These are phyloP conservation scores for Abrus pulchellus DNA, from an alignment of 306 rosid genomes.

Conservation along the genomic window DNA sequence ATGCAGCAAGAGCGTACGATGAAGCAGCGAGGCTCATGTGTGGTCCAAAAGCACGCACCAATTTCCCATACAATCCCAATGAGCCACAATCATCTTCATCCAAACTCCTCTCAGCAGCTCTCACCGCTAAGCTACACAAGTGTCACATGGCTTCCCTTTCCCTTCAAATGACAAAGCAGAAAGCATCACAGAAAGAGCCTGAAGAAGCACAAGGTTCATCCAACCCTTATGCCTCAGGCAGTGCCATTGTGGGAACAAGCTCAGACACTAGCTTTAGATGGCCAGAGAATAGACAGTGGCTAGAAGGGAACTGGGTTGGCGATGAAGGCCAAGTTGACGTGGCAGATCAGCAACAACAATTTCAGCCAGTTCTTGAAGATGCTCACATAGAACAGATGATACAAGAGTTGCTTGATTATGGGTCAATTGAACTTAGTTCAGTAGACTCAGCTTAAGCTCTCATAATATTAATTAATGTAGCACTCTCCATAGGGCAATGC, in stretches of 20 bases:
- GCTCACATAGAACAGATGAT: conserved; percentile 83
- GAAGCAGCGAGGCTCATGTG: conserved; percentile 81
- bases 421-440: conserved; percentile 68
- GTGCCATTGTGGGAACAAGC: conserved; percentile 37
- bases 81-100: conserved; percentile 56
- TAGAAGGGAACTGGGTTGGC: conserved; percentile 40
- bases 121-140: conserved; percentile 71
- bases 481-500: conserved; percentile 38
- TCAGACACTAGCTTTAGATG: conserved; percentile 23
- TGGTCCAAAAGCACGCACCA: conserved; percentile 72
- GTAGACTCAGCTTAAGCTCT: conserved; percentile 42
- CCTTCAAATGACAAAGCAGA: conserved; percentile 40
- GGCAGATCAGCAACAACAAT: conserved; percentile 36
- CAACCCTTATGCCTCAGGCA: too few relatives aligned
- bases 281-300: conserved; percentile 49
- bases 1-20: conserved; percentile 80
- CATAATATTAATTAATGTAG: not conserved
- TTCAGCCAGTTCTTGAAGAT: conserved; percentile 66
- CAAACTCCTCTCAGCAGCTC: conserved; percentile 62
- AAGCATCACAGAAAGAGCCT: conserved; percentile 30
- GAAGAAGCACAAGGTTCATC: not conserved
- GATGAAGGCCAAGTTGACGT: conserved; percentile 33
- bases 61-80: conserved; percentile 64
- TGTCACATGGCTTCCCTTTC: conserved; percentile 74
- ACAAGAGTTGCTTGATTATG: conserved; percentile 71